Conservation (phyloP, 345 rosid species). For the Pistacia vera region DNA sequence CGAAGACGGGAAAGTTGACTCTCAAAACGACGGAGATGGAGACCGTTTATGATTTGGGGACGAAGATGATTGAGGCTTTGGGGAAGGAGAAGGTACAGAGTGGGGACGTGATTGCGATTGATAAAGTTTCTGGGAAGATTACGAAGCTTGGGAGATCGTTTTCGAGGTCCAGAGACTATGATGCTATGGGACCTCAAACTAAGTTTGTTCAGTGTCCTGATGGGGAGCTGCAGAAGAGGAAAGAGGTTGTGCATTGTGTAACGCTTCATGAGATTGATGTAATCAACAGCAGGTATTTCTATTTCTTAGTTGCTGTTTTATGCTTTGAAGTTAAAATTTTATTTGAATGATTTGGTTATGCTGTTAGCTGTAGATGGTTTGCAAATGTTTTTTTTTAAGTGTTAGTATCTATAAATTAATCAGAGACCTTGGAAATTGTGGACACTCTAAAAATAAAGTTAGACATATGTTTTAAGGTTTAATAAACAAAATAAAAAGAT, state of each 20-base stretch:
- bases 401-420: neutral
- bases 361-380: neutral
- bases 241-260: constrained; percentile 95
- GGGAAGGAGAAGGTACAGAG: constrained; percentile 94
- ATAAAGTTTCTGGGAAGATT: constrained; percentile 87
- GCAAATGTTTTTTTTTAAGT: neutral
- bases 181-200: constrained; percentile 94
- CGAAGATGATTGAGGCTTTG: constrained; percentile 88
- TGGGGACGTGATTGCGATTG: constrained; percentile 91
- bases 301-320: neutral
- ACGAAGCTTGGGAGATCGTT: constrained; percentile 91
- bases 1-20: constrained; percentile 88
- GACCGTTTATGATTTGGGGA: constrained; percentile 83
- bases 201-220: constrained; percentile 98
- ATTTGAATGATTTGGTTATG: neutral
- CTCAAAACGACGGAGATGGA: constrained; percentile 98
- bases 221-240: constrained; percentile 95
- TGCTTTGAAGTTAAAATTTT: neutral
- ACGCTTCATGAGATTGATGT: constrained; percentile 98
- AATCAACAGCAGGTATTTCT: constrained; percentile 83
- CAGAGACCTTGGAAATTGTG: neutral
- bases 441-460: neutral
- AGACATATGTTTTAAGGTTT: neutral
- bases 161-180: constrained; percentile 90
- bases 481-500: neutral